These are phyloP conservation scores for Mucor mucedo DNA, from an alignment of 371 early-diverging fungal genomes.

Conservation along the genomic window DNA sequence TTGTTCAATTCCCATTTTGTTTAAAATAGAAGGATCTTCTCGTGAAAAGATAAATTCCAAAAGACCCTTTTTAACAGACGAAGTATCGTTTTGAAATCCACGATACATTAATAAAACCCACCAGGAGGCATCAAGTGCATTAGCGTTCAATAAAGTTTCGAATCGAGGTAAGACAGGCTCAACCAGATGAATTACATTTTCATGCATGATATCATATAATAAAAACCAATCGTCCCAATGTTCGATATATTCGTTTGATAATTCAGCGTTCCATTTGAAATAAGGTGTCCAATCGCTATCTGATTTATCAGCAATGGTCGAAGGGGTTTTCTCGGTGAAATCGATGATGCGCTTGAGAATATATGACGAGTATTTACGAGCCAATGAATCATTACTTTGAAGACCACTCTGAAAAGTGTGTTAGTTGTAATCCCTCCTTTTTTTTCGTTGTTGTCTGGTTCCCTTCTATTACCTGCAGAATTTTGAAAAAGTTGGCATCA, in stretches of 20 bases:
- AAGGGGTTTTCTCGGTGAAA: conserved; percentile 36
- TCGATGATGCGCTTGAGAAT: conserved; percentile 53
- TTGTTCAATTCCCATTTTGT: conserved; percentile 34
- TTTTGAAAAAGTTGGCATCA: conserved; percentile 44
- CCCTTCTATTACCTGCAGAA: conserved; percentile 40
- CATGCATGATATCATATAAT: conserved; percentile 62
- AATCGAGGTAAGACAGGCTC: conserved; percentile 54
- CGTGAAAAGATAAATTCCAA: conserved; percentile 47
- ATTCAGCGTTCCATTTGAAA: conserved; percentile 38
- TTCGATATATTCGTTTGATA: conserved; percentile 29
- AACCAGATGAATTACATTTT: conserved; percentile 59
- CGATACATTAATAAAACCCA: conserved; percentile 50
- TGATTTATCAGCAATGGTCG: background rate
- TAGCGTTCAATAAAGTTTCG: conserved; percentile 32
- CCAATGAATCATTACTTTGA: conserved; percentile 45
- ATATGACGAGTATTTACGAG: conserved; percentile 51
- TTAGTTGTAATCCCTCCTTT: background rate
- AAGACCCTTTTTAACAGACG: conserved; percentile 44
- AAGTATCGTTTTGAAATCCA: conserved; percentile 49
- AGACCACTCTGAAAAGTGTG: conserved; percentile 36
- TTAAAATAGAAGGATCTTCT: conserved; percentile 29
- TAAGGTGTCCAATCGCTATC: conserved; percentile 41
- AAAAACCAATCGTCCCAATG: conserved; percentile 67
- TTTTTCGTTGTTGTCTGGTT: background rate
- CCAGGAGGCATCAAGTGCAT: conserved; percentile 46